Evolutionary conservation across 345 rosid species (phyloP).

Genomic region (Ailanthus altissimus): DNA sequence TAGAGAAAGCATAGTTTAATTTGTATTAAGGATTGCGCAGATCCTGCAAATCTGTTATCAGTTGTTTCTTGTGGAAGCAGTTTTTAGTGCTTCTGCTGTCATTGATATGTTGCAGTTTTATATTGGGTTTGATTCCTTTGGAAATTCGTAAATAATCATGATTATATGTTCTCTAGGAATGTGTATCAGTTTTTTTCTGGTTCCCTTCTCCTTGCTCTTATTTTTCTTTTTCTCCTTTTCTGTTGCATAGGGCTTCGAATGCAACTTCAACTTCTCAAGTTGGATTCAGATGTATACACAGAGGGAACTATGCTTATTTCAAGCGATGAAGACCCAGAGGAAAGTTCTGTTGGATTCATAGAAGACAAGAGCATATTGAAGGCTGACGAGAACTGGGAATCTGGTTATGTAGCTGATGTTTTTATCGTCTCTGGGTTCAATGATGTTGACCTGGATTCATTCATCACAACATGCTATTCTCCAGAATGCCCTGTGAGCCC

Average conservation of each 20-base stretch:
- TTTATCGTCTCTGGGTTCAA: conserved; percentile 50
- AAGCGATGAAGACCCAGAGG: conserved; percentile 65
- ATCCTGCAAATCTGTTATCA: neutral
- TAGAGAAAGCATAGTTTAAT: neutral
- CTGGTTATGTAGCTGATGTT: conserved; percentile 53
- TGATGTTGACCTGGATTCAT: conserved; percentile 41
- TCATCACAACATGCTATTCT: conserved; percentile 54
- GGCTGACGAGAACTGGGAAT: conserved; percentile 53
- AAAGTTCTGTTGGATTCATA: conserved; percentile 32
- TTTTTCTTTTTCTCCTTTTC: neutral
- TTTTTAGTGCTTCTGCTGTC: neutral
- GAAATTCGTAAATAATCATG: neutral
- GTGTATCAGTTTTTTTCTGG: neutral
- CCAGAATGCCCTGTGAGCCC: conserved; percentile 61
- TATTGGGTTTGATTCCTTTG: neutral
- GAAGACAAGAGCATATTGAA: conserved; percentile 35
- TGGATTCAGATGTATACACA: conserved; percentile 63
- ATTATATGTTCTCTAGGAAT: neutral
- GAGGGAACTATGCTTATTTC: conserved; percentile 69
- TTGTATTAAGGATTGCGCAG: neutral
- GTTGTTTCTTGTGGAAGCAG: neutral
- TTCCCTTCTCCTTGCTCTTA: neutral
- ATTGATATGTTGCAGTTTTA: neutral
- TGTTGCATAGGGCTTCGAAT: conserved; percentile 71
- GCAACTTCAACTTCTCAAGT: conserved; percentile 90